Base-by-base conservation (phyloP, 1,139 yeast genomes). In the Taphrina confusa region DNA sequence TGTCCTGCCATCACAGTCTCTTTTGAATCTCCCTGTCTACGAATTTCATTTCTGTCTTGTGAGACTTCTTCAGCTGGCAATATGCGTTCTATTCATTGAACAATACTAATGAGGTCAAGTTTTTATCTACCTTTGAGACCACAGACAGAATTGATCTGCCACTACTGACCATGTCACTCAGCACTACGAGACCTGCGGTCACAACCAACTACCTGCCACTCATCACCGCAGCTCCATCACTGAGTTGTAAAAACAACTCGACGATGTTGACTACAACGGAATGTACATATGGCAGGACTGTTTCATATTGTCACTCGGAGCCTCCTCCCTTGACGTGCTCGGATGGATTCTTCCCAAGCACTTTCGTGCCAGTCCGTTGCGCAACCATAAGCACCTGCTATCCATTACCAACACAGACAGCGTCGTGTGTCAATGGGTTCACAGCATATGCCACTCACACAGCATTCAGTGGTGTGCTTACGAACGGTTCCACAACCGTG, bases 221-320 rank as follows among this genome's bases (percentile, higher is more conserved):
- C 30, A 5, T 27, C 16, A 42, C 31, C 5, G 27, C 44, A 25
- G 14, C 40, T n/a, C 22, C 40, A 9, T 40, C 23, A 9, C 23
- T 52, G 8, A 20, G 31, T 33, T 52, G 57, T 39, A 2, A 16
- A n/a, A 5, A 23, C 2, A 30, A 23, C 20, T 39, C 49, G 23
- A 52, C 57, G 28, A 12, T 52, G 25, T 16, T 20, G 49, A 27
- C 37, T n/a, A 52, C 57, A 12, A 52, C 57, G 14, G 57, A 52
- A 8, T 52, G 57, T 28, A 52, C 57, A 2, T 40, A 52, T 31
- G 57, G 57, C 28, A 31, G 28, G 23, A 22, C 49, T 36, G 22
- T 22, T 23, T 52, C 57, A 14, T 52, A 30, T 34, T 52, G 57
- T 27, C 31, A 52, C 34, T 18, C 49, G 11, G 40, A 16, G 8